Evolutionary conservation across 2,329 filamentous ascomycete genomes (phyloP).

Genomic region (Pseudocercospora ulei): DNA sequence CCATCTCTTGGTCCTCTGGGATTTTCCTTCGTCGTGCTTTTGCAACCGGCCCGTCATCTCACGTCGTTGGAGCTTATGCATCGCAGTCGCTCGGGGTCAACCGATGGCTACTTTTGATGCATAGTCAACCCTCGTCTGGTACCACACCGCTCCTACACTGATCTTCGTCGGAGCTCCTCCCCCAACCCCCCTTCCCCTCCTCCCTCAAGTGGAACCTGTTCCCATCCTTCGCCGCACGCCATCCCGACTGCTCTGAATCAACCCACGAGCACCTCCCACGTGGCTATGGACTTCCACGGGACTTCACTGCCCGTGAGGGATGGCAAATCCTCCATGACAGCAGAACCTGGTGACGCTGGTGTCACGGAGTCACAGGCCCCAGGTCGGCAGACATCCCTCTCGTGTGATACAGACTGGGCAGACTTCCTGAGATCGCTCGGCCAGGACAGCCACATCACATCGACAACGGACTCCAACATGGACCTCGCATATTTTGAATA

Average conservation of each 20-base stretch:
- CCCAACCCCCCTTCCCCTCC: neutral
- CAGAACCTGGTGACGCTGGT: constrained; percentile 18
- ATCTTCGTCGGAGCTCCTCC: constrained; percentile 15
- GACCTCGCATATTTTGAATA: constrained; percentile 15
- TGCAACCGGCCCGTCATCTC: constrained; percentile 1
- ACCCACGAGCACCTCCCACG: constrained; percentile 5
- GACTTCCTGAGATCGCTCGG: constrained; percentile 16
- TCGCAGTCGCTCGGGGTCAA: constrained; percentile 19
- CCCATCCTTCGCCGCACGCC: neutral
- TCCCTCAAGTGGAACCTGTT: constrained; percentile 4
- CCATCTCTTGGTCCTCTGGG: constrained; percentile 16
- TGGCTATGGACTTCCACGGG: constrained; percentile 17
- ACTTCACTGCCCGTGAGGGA: constrained; percentile 16
- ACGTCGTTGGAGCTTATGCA: constrained; percentile 14
- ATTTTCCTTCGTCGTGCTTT: constrained; percentile 10
- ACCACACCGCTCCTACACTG: constrained; percentile 24
- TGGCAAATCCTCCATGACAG: constrained; percentile 15
- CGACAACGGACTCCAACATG: constrained; percentile 13
- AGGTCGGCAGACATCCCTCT: constrained; percentile 17
- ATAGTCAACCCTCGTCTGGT: constrained; percentile 21
- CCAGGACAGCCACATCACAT: constrained; percentile 11
- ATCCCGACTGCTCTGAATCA: constrained; percentile 7
- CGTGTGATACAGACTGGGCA: constrained; percentile 21
- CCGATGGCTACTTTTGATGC: constrained; percentile 18
- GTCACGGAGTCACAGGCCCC: constrained; percentile 18